Evolutionary conservation across 2,329 filamentous ascomycete species (phyloP), one percentile per base, ranked within the genome.

Genomic region (Exserohilum turcica): DNA sequence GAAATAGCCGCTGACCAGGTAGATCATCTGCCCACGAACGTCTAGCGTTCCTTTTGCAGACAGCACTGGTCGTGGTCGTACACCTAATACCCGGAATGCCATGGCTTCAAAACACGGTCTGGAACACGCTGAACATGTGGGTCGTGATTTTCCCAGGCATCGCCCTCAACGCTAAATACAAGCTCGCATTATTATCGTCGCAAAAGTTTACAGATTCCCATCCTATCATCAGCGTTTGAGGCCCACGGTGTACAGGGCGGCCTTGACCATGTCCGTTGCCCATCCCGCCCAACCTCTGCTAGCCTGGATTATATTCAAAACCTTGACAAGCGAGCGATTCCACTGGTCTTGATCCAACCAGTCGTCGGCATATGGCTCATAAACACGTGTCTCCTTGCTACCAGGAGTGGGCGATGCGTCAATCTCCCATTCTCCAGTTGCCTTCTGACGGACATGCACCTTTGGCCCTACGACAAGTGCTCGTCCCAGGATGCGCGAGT

Each of bases 311-410:
- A 76, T 65, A 64, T 87, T 85, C 59, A 88, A 40, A 53, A 86
- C 57, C 35, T 74, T 72, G 1, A 88, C 69, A 48, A 85, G 78
- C 33, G 82, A 78, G 52, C 77, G 74, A 19, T 79, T 77, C 63
- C 87, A 88, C 2, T 77, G 68, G 63, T 88, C 86, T 13, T 78
- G 76, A 54, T 82, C 77, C 52, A 80, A 76, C 61, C 80, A 84
- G 61, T 87, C 84, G 57, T 85, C 76, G 0, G 79, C 84, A 67
- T 84, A 86, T 38, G 80, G 76, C 66, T 89, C 86, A 81, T 85
- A 88, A 1, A 84, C 70, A 0, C 80, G 81, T 29, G 74, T 74
- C 45, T 79, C 76, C 39, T 63, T 67, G 24, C 71, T 74, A 10
- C 63, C 68, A 9, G 63, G 54, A 3, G 65, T 57, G 6, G 64